Percentiles rank a stretch among this genome's conserved stretches.
These are phyloP conservation scores for Trichomonas gallinae DNA, from an alignment of 208 protist genomes.

Conservation along the genomic window DNA sequence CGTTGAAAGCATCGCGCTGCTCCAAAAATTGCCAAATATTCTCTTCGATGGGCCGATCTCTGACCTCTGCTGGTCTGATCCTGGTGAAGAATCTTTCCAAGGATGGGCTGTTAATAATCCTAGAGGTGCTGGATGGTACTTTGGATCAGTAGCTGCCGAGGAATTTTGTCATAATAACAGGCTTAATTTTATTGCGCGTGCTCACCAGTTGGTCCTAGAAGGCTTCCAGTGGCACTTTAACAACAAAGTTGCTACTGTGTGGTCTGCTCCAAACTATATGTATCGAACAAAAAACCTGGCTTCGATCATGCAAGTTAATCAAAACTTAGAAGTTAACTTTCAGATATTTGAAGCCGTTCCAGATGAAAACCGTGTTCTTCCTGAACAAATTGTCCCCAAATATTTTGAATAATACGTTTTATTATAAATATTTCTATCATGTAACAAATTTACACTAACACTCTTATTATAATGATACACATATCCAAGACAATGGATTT, in stretches of 20 bases:
- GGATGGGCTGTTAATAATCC: slow-evolving; percentile 77
- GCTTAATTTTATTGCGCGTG: slow-evolving; percentile 65
- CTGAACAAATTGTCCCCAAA: neutral
- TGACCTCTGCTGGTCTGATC: slow-evolving; percentile 85
- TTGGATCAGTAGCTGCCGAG: slow-evolving; percentile 64
- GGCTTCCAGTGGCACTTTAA: slow-evolving; percentile 54
- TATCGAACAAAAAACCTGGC: slow-evolving; percentile 48
- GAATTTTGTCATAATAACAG: slow-evolving; percentile 67
- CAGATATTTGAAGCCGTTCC: slow-evolving; percentile 74
- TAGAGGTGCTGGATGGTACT: slow-evolving; percentile 95
- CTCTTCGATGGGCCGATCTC: slow-evolving; percentile 66
- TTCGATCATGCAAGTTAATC: slow-evolving; percentile 62
- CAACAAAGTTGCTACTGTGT: slow-evolving; percentile 48
- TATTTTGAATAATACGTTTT: too few species aligned
- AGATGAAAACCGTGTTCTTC: neutral
- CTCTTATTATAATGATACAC: too few species aligned
- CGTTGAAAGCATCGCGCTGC: slow-evolving; percentile 51
- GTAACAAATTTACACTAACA: too few species aligned
- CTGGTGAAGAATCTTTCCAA: slow-evolving; percentile 63
- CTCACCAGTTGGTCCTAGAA: slow-evolving; percentile 50
- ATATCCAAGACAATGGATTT: too few species aligned
- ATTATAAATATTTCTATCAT: too few species aligned
- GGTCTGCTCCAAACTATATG: slow-evolving; percentile 54
- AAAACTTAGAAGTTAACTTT: slow-evolving; percentile 65
- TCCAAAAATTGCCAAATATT: slow-evolving; percentile 45